phyloP scores from a whole-genome alignment of 2,329 filamentous ascomycete species.

The Chaetomiaceae sp. region DNA sequence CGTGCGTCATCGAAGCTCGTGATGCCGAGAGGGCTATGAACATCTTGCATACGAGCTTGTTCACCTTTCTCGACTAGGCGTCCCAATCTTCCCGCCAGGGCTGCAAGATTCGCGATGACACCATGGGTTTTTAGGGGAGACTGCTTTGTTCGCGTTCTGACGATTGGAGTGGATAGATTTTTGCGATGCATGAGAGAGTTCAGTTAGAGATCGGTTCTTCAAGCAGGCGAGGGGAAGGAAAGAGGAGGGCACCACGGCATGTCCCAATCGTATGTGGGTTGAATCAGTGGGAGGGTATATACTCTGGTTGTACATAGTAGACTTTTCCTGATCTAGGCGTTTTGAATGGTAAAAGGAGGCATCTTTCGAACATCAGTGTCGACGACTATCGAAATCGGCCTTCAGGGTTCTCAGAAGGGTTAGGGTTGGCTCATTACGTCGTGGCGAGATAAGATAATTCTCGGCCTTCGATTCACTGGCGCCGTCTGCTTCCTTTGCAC shows the following conservation, averaged over 20 bases:
- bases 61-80: slow-evolving; percentile 82
- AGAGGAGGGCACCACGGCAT: background rate
- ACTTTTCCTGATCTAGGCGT: no score
- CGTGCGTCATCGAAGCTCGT: slow-evolving; percentile 88
- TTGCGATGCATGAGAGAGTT: background rate
- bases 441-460: no score
- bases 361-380: no score
- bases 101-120: background rate
- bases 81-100: background rate
- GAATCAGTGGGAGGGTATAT: background rate
- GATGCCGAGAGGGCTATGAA: slow-evolving; percentile 93
- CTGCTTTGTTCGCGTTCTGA: background rate
- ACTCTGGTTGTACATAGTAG: slow-evolving; percentile 3
- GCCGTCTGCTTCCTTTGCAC: no score
- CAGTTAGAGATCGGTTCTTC: background rate
- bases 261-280: background rate
- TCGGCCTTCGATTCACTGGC: no score
- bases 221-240: no score
- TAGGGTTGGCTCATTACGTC: no score
- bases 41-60: slow-evolving; percentile 92
- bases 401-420: no score
- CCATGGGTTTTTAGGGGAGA: background rate
- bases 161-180: background rate
- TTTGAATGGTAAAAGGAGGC: no score
- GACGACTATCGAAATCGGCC: no score